Evolutionary conservation across 179 eudicot genomes (phyloP).

Genomic region (Carnegiea gigantea): DNA sequence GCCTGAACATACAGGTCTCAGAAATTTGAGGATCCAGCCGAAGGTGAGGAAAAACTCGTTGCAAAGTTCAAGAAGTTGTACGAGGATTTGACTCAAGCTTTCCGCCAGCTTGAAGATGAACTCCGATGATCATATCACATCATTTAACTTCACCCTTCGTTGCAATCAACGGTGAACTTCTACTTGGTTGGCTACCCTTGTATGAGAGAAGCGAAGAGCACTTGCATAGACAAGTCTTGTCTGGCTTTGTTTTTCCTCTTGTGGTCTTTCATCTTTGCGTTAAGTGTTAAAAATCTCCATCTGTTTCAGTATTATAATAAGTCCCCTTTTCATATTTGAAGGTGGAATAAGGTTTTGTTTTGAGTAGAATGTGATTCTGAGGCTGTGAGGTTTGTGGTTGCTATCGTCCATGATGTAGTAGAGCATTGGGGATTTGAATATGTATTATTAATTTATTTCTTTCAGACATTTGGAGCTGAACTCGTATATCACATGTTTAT

Average conservation of each 20-base stretch:
- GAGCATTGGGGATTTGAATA: conserved; percentile 25
- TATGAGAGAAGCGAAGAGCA: conserved; percentile 30
- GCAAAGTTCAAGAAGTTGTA: conserved; percentile 85
- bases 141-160: background rate
- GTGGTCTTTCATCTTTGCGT: conserved; percentile 9
- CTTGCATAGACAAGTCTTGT: conserved; percentile 19
- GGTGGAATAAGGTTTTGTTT: conserved; percentile 24
- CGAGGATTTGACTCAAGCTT: conserved; percentile 78
- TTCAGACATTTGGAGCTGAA: conserved; percentile 19
- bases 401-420: conserved; percentile 5
- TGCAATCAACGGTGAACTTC: conserved; percentile 15
- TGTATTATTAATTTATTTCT: conserved; percentile 32
- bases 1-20: conserved; percentile 64
- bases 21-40: conserved; percentile 96
- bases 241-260: conserved; percentile 17
- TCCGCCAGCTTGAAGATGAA: conserved; percentile 98
- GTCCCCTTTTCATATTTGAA: conserved; percentile 7
- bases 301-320: conserved; percentile 26
- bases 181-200: conserved; percentile 15
- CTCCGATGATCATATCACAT: conserved; percentile 49
- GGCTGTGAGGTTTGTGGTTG: conserved; percentile 22
- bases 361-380: conserved; percentile 24
- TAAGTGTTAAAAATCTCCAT: conserved; percentile 13
- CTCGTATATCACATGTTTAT: conserved; percentile 7
- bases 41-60: conserved; percentile 81